Conservation (phyloP, 169 alveolate genomes). For the Cryptosporidium andersoni region DNA sequence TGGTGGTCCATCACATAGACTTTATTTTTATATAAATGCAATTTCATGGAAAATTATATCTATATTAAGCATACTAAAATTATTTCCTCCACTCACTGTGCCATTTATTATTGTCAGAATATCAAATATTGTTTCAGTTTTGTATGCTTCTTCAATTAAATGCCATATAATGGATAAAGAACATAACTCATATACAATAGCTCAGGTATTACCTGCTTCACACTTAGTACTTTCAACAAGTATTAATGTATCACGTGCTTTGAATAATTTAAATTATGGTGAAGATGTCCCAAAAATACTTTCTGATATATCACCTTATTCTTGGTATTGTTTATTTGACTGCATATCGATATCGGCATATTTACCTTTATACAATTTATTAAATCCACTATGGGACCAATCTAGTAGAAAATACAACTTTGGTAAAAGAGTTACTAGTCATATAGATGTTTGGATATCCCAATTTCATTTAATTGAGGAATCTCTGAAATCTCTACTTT, state of each 20-base stretch:
- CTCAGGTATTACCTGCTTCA: no score
- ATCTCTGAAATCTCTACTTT: constrained; percentile 7
- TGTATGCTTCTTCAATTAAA: constrained; percentile 38
- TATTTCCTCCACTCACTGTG: no score
- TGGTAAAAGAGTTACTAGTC: background rate
- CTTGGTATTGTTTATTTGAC: constrained; percentile 35
- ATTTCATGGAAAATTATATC: background rate
- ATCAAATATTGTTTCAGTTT: constrained; percentile 31
- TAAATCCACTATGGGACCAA: constrained; percentile 67
- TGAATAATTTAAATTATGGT: no score
- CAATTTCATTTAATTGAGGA: constrained; percentile 64
- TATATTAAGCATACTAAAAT: no score
- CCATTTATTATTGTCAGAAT: constrained; percentile 29
- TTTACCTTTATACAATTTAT: constrained; percentile 37
- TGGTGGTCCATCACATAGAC: constrained; percentile 31
- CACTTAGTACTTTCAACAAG: no score
- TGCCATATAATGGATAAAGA: constrained; percentile 18
- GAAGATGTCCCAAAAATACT: no score
- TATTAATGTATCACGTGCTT: no score
- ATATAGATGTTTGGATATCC: constrained; percentile 58
- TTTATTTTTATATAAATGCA: constrained; percentile 18
- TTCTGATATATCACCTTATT: no score
- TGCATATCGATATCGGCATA: constrained; percentile 34
- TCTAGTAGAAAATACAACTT: constrained; percentile 41
- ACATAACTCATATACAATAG: background rate